Evolutionary conservation across 1,284 basidiomycete genomes (phyloP).

Genomic region (Cutaneotrichosporon sp.): DNA sequence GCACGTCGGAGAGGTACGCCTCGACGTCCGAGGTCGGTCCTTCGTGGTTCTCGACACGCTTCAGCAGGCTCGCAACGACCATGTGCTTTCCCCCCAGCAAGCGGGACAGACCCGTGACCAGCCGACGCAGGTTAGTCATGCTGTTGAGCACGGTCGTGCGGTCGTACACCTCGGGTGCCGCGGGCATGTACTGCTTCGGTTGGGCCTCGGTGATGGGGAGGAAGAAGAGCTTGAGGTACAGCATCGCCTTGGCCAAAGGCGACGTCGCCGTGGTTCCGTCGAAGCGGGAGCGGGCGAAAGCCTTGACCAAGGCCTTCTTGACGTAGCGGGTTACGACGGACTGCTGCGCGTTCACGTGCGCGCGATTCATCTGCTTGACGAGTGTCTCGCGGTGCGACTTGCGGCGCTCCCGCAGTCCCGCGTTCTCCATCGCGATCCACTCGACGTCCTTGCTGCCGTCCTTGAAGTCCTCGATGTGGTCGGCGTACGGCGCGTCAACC

Average conservation of each 20-base stretch:
- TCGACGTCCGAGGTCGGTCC: conserved; percentile 61
- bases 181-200: conserved; percentile 23
- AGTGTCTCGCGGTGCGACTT: background rate
- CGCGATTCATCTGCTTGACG: background rate
- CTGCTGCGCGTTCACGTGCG: background rate
- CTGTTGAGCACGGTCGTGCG: conserved; percentile 61
- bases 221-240: conserved; percentile 45
- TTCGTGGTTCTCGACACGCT: conserved; percentile 58
- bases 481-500: conserved; percentile 24
- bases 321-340: background rate
- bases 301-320: background rate
- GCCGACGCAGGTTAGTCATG: conserved; percentile 76
- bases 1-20: conserved; percentile 89
- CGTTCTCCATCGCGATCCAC: conserved; percentile 28
- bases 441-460: conserved; percentile 16
- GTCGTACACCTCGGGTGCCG: conserved; percentile 40
- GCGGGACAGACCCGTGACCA: conserved; percentile 79
- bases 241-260: conserved; percentile 8
- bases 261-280: background rate
- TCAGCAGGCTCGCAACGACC: conserved; percentile 76
- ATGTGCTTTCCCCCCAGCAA: conserved; percentile 79
- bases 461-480: conserved; percentile 10
- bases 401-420: background rate
- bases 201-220: conserved; percentile 34
- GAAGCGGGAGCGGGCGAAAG: background rate